Base-by-base conservation (phyloP, 345 rosid genomes). In the Eucalyptus brandiana region DNA sequence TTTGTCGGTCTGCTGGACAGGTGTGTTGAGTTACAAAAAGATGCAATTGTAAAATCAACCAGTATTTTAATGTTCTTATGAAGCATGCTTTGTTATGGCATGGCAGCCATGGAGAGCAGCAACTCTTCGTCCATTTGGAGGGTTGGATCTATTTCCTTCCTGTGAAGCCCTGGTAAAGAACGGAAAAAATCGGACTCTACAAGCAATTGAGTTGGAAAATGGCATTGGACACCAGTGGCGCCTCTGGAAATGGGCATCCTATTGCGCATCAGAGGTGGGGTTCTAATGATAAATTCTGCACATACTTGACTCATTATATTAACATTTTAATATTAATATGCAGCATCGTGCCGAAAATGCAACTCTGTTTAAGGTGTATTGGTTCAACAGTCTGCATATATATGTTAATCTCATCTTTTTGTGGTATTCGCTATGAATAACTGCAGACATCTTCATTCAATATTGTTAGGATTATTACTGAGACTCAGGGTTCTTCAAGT, bases 191-290 rank as follows among this genome's bases (percentile, higher is more conserved):
- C 94, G 96, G 91, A 94, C 92, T 85, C 95, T 97, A 88, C 99
- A 97, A 91, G 98, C 99, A 89, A 93, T 96, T 89, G 99, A 98
- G 93, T 93, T 95, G 90, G 99, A 96, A 93, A 97, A 97, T 92
- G 97, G 98, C 87, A 93, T 98, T 90, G 99, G 97, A 89, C 96
- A 91, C 91, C 99, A 97, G 88, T 94, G 95, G 95, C 95, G 92
- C 72, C 95, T 98, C 62, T 96, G 99, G 99, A 98, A 96, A 93
- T 98, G 99, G 99, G 99, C 99, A 90, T 95, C 98, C 65, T 96
- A 92, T 88, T 95, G 97, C 93, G 96, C 99, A 81, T 96, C 99
- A 89, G 99, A 98, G 96, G 99, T 97, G 90, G 88, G 89, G 54
- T 88, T 48, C 48, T 34, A 88, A 34, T 47, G 49, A 50, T 51